Base-by-base conservation (phyloP, 2,329 filamentous ascomycete genomes). In the Sporothrix mexicana region DNA sequence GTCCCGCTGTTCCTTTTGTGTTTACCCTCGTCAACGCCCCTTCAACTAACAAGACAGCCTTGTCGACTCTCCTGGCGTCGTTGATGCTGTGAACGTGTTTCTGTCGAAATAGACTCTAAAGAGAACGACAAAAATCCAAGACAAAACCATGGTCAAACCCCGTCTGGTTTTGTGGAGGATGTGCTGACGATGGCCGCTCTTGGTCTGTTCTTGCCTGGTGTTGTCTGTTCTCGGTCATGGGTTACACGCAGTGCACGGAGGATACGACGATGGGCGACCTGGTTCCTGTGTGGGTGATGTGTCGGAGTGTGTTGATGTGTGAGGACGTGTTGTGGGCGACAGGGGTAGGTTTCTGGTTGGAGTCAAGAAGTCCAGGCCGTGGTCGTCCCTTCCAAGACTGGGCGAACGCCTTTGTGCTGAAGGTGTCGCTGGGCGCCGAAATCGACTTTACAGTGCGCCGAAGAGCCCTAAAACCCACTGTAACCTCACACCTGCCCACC, bases 81-180 rank as follows among this genome's bases (percentile, higher is more conserved):
- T 3, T 57, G 8, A 23, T 55, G 8, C 8, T n/a, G 7, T 20
- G 51, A 25, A 57, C 25, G 53, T 30, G 12, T 30, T n/a, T 17
- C 23, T 25, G 20, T n/a, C n/a, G 53, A 36, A 36, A 36, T 36
- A 36, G 30, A 36, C 4, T 25, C 4, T 2, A 25, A 8, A 55
- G 20, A 61, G n/a, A 17, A 13, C 12, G 23, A 61, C 13, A 25
- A 41, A 36, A 17, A 36, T 36, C 13, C 57, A 30, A n/a, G 12
- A 36, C 25, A 61, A 61, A 61, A 61, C 57, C 57, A 61, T 41
- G 57, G 57, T 61, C 57, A 41, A 61, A 61, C 57, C 57, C 30
- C 25, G 57, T 61, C 25, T 36, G 57, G 57, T 7, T 55, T 61
- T 36, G 25, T 30, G 57, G 57, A 41, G 23, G 57, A 61, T 61